Percentiles rank a stretch among this genome's conserved stretches.
These are phyloP conservation scores for Termitomyces sp. DNA, from an alignment of 768 basidiomycete genomes.

Conservation along the genomic window DNA sequence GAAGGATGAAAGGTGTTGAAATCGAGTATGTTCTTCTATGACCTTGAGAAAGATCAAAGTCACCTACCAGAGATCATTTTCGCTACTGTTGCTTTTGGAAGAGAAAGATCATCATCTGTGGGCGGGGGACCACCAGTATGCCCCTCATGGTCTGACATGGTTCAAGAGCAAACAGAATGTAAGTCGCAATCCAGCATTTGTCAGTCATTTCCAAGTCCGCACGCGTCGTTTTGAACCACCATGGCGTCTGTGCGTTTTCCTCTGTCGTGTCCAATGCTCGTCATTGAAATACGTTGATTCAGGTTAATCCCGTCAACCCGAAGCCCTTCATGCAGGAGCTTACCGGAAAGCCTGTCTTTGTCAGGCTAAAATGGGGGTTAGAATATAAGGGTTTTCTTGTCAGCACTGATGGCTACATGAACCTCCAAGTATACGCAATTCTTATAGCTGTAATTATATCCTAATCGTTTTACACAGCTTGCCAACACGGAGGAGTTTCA, in stretches of 20 bases:
- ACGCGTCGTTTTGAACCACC: conserved; percentile 41
- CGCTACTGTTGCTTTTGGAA: conserved; percentile 95
- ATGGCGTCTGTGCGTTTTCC: conserved; percentile 58
- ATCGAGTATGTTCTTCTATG: background rate
- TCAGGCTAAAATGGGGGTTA: conserved; percentile 96
- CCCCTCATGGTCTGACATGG: conserved; percentile 91
- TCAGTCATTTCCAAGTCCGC: conserved; percentile 26
- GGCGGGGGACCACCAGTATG: conserved; percentile 54
- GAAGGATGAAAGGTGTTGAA: conserved; percentile 6
- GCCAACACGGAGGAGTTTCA: conserved; percentile 99
- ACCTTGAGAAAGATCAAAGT: background rate
- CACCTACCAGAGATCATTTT: conserved; percentile 89
- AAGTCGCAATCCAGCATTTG: background rate
- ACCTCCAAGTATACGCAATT: conserved; percentile 70
- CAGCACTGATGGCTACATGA: conserved; percentile 99
- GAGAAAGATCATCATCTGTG: conserved; percentile 87
- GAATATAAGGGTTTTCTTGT: conserved; percentile 99
- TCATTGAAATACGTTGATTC: conserved; percentile 7
- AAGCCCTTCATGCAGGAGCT: conserved; percentile 99
- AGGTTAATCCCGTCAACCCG: conserved; percentile 94
- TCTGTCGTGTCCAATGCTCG: background rate
- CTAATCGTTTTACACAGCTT: conserved; percentile 46
- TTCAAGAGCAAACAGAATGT: conserved; percentile 11
- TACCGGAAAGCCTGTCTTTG: conserved; percentile 94
- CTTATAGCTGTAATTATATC: background rate